Conservation (phyloP, 805 yeast genomes). For the Debaryomyces castellii region DNA sequence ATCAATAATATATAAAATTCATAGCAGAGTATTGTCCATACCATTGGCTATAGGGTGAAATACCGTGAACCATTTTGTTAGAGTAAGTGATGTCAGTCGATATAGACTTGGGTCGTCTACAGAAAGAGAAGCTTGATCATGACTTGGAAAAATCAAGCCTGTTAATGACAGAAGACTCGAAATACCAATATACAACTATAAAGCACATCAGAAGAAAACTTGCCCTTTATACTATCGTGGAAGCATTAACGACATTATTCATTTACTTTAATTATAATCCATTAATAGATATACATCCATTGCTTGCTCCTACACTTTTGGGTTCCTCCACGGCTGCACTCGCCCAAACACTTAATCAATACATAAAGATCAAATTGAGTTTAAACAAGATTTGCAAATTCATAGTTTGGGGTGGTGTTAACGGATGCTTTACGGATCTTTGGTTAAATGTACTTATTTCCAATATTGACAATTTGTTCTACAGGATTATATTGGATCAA, state of each 20-base stretch:
- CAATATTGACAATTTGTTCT: slow-evolving; percentile 31
- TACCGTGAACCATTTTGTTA: background rate
- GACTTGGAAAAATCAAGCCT: slow-evolving; percentile 18
- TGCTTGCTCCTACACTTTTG: slow-evolving; percentile 37
- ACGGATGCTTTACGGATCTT: slow-evolving; percentile 52
- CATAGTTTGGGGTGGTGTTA: slow-evolving; percentile 58
- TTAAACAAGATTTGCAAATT: slow-evolving; percentile 43
- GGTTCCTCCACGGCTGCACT: slow-evolving; percentile 42
- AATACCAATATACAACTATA: slow-evolving; percentile 13
- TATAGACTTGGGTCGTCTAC: slow-evolving; percentile 2
- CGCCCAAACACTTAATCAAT: slow-evolving; percentile 43
- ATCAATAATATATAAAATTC: background rate
- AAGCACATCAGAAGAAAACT: slow-evolving; percentile 14
- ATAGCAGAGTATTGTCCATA: background rate
- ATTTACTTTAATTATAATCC: slow-evolving; percentile 30
- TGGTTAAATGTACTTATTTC: slow-evolving; percentile 53
- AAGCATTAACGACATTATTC: slow-evolving; percentile 21
- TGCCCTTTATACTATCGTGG: slow-evolving; percentile 22
- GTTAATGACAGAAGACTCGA: slow-evolving; percentile 5
- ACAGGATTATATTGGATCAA: slow-evolving; percentile 53
- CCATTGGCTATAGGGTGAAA: background rate
- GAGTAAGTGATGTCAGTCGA: background rate
- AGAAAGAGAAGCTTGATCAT: background rate
- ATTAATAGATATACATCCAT: slow-evolving; percentile 18
- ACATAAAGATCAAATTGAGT: slow-evolving; percentile 29